Percentiles rank a stretch among this genome's conserved stretches.
Evolutionary conservation across 2,329 filamentous ascomycete genomes (phyloP).

Genomic region (Leptodontidium sp.): DNA sequence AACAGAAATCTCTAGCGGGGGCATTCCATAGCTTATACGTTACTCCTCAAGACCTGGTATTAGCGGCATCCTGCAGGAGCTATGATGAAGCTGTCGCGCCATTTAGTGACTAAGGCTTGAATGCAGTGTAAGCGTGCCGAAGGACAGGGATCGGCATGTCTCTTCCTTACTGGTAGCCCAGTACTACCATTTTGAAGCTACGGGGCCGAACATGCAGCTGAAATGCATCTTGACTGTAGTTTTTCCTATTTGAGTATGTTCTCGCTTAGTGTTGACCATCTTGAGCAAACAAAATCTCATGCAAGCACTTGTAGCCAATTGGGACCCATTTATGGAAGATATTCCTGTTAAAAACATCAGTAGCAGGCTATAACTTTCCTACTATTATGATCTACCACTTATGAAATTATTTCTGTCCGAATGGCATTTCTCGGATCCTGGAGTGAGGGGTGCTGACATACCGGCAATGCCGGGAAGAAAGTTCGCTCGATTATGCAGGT

Average conservation of each 20-base stretch:
- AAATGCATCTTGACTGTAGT: background rate
- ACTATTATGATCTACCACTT: too few relatives aligned
- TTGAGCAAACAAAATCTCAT: background rate
- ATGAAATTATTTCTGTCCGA: background rate
- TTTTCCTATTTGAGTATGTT: background rate
- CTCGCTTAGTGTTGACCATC: background rate
- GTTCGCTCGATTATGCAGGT: conserved; percentile 8
- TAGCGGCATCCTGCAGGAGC: background rate
- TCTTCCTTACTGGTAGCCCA: conserved; percentile 1
- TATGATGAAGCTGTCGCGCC: background rate
- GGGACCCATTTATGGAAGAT: background rate
- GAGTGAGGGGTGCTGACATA: conserved; percentile 1
- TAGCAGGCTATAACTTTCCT: too few relatives aligned
- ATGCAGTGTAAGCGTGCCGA: conserved; percentile 19
- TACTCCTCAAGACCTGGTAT: background rate
- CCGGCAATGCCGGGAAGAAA: conserved; percentile 1
- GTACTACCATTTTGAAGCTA: conserved; percentile 1
- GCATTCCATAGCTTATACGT: background rate
- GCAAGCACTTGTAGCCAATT: background rate
- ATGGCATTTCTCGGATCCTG: background rate
- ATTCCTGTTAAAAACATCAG: background rate
- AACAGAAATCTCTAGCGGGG: background rate
- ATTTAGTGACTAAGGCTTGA: conserved; percentile 6
- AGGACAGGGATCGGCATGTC: background rate
- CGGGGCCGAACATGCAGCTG: background rate